A percentile compares a stretch with the other conserved stretches of the same genome.
phyloP scores from a whole-genome alignment of 2,329 filamentous ascomycete genomes.

The Arthrobotrys sphaeroides region DNA sequence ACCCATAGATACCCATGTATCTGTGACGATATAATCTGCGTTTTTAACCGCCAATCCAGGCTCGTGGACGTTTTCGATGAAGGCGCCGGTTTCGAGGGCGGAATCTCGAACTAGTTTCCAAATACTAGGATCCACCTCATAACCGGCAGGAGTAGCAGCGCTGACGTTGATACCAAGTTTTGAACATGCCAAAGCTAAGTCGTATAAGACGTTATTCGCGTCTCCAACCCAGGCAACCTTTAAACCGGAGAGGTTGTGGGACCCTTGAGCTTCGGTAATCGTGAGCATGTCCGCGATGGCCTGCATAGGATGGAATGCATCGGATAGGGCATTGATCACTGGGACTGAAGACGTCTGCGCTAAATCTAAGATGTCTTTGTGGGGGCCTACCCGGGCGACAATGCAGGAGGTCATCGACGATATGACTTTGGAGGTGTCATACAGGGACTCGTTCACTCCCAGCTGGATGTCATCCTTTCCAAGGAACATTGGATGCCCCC shows the following conservation, averaged over 20 bases:
- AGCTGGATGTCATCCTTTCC: slow-evolving; percentile 96
- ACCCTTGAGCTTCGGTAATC: slow-evolving; percentile 72
- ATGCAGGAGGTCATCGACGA: slow-evolving; percentile 91
- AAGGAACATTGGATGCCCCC: slow-evolving; percentile 94
- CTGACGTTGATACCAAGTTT: slow-evolving; percentile 88
- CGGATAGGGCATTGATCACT: slow-evolving; percentile 86
- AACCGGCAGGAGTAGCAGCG: slow-evolving; percentile 86
- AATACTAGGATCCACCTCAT: slow-evolving; percentile 81
- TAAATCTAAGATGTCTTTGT: slow-evolving; percentile 76
- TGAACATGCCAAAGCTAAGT: slow-evolving; percentile 84
- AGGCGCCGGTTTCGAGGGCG: slow-evolving; percentile 44
- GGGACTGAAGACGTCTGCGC: slow-evolving; percentile 79
- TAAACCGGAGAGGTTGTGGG: slow-evolving; percentile 62
- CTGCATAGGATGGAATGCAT: slow-evolving; percentile 92
- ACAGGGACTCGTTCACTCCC: slow-evolving; percentile 94
- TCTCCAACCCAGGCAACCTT: slow-evolving; percentile 97
- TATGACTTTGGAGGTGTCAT: slow-evolving; percentile 89
- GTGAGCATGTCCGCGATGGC: slow-evolving; percentile 94
- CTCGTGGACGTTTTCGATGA: slow-evolving; percentile 63
- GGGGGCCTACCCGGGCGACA: slow-evolving; percentile 79
- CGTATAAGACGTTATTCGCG: slow-evolving; percentile 95
- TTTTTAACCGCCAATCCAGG: slow-evolving; percentile 86
- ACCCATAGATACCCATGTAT: slow-evolving; percentile 99
- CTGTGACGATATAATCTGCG: slow-evolving; percentile 90
- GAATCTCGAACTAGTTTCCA: slow-evolving; percentile 62